These are phyloP conservation scores for Saussurea involucrata DNA, from an alignment of 129 eudicot genomes.

Conservation along the genomic window DNA sequence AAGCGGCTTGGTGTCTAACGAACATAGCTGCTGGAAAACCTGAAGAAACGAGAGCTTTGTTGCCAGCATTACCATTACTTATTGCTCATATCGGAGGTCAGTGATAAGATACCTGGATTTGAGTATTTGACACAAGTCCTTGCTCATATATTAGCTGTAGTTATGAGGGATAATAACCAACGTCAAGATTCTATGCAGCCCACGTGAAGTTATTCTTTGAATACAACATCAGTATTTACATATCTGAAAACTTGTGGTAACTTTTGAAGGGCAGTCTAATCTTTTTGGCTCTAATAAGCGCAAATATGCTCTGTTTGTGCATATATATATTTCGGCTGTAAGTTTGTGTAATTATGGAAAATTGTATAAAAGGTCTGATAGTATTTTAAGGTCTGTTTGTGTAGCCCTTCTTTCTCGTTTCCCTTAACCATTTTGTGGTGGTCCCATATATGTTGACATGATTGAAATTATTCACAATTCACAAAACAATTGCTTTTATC, in stretches of 20 bases:
- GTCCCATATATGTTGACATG: background rate
- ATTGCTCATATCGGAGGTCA: slow-evolving; percentile 94
- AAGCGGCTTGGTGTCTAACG: slow-evolving; percentile 98
- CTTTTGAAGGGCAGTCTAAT: background rate
- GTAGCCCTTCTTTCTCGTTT: background rate
- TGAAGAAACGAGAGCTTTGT: slow-evolving; percentile 93
- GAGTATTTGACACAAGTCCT: background rate
- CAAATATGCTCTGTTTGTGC: background rate
- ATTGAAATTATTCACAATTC: background rate
- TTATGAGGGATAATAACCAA: background rate
- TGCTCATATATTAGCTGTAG: background rate
- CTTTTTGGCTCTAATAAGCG: background rate
- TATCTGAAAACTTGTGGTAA: background rate
- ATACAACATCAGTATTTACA: background rate
- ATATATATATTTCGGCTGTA: background rate
- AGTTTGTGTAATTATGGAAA: background rate
- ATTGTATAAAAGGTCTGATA: background rate
- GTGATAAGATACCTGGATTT: slow-evolving; percentile 4
- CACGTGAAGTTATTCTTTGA: background rate
- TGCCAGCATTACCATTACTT: slow-evolving; percentile 93
- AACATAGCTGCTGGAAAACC: slow-evolving; percentile 95
- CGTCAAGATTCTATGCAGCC: slow-evolving; percentile 5
- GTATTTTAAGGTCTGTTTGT: background rate
- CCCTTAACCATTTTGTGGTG: background rate
- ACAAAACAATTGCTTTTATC: background rate